Evolutionary conservation across 805 yeast species (phyloP).

Genomic region (Tetrapisispora namnaoensis): DNA sequence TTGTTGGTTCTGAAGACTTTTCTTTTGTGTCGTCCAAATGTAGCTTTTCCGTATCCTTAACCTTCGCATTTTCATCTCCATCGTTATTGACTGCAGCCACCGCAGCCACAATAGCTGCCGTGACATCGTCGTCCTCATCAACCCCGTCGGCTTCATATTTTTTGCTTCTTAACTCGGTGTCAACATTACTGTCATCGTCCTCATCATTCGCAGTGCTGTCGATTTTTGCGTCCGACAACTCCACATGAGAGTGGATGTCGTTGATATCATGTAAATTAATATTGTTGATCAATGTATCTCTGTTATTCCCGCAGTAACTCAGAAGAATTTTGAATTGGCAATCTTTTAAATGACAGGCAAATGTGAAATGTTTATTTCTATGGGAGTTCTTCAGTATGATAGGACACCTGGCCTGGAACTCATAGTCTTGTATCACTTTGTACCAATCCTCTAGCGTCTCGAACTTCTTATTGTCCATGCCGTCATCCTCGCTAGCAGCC

Average conservation of each 20-base stretch:
- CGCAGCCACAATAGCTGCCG: conserved; percentile 29
- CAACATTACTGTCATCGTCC: conserved; percentile 5
- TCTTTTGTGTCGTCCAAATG: neutral
- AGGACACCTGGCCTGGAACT: conserved; percentile 29
- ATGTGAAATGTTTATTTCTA: conserved; percentile 29
- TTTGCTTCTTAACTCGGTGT: neutral
- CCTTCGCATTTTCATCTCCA: neutral
- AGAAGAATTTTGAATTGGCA: conserved; percentile 28
- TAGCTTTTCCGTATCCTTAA: neutral
- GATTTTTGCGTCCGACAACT: neutral
- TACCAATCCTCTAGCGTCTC: conserved; percentile 27
- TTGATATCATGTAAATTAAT: conserved; percentile 3
- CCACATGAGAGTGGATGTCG: conserved; percentile 1
- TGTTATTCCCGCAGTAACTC: conserved; percentile 23
- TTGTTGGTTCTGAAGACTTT: neutral
- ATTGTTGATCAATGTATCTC: conserved; percentile 3
- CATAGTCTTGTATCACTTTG: conserved; percentile 28
- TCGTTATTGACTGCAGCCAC: conserved; percentile 23
- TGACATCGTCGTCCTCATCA: conserved; percentile 22
- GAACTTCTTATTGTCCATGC: conserved; percentile 16
- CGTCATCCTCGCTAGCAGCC: conserved; percentile 16
- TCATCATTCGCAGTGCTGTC: conserved; percentile 1
- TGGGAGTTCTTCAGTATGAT: conserved; percentile 30
- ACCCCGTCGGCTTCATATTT: conserved; percentile 2
- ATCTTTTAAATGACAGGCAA: conserved; percentile 28